Percentiles rank a stretch among this genome's conserved stretches.
Evolutionary conservation across 306 rosid genomes (phyloP).

Genomic region (Hippophae rhamnoides): DNA sequence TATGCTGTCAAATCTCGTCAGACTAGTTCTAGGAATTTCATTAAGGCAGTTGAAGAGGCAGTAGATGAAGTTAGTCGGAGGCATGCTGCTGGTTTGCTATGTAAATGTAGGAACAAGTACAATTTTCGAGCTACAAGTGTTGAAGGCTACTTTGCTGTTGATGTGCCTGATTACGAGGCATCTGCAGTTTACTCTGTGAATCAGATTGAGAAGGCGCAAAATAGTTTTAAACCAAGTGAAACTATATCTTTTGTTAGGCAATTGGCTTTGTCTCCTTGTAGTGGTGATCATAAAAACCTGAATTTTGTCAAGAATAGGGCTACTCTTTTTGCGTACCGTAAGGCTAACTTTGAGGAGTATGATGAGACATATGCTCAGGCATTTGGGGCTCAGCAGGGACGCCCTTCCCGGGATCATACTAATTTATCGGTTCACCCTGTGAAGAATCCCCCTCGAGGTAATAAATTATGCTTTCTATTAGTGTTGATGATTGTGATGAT

Average conservation of each 20-base stretch:
- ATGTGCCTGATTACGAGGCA: constrained; percentile 77
- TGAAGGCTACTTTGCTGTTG: constrained; percentile 58
- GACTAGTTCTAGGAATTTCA: constrained; percentile 44
- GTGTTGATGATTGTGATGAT: constrained; percentile 4
- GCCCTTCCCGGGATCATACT: constrained; percentile 33
- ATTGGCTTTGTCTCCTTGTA: constrained; percentile 51
- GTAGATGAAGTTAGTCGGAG: constrained; percentile 76
- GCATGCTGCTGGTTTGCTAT: constrained; percentile 54
- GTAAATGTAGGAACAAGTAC: constrained; percentile 59
- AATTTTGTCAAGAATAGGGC: constrained; percentile 54
- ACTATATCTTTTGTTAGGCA: constrained; percentile 57
- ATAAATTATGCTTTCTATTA: constrained; percentile 15
- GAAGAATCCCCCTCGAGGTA: constrained; percentile 68
- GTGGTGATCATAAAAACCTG: constrained; percentile 40
- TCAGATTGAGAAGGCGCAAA: constrained; percentile 59
- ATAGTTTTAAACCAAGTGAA: constrained; percentile 46
- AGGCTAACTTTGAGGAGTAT: constrained; percentile 67
- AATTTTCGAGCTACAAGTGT: constrained; percentile 45
- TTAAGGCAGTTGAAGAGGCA: constrained; percentile 89
- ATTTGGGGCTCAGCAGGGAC: constrained; percentile 52
- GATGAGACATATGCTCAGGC: constrained; percentile 98
- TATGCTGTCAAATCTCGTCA: constrained; percentile 74
- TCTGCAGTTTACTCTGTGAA: constrained; percentile 55
- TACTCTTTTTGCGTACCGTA: constrained; percentile 43
- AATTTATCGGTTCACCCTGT: constrained; percentile 23